These are phyloP conservation scores for Tetrahymena elliotti DNA, from an alignment of 73 alveolate species.

Conservation along the genomic window DNA sequence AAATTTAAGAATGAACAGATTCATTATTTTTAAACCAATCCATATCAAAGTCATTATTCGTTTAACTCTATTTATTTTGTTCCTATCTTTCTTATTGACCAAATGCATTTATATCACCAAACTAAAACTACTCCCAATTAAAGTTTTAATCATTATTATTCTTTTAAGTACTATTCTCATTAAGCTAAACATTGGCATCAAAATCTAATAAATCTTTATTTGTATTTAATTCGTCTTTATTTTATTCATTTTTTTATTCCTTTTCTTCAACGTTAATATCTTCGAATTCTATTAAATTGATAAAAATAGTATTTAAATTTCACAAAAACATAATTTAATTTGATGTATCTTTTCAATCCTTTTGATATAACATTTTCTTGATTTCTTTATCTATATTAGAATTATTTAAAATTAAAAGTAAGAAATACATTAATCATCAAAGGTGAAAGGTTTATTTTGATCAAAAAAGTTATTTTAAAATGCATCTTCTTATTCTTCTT, in stretches of 20 bases:
- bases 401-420: not conserved
- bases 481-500: not conserved
- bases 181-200: not conserved
- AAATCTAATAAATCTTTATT: not conserved
- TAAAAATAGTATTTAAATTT: too few species aligned
- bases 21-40: not conserved
- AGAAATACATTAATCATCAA: not conserved
- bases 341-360: too few species aligned
- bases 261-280: not conserved
- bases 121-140: not conserved
- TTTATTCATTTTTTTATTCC: not conserved
- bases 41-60: not conserved
- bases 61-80: not conserved
- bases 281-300: not conserved
- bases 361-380: too few species aligned
- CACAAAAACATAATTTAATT: too few species aligned
- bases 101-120: not conserved
- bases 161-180: not conserved
- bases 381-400: too few species aligned
- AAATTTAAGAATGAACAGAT: not conserved
- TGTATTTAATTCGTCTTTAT: not conserved
- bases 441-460: not conserved
- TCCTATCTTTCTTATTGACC: not conserved
- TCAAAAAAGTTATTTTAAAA: not conserved
- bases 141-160: not conserved